Evolutionary conservation across 768 basidiomycete species (phyloP).

Genomic region (Serendipita sp.): DNA sequence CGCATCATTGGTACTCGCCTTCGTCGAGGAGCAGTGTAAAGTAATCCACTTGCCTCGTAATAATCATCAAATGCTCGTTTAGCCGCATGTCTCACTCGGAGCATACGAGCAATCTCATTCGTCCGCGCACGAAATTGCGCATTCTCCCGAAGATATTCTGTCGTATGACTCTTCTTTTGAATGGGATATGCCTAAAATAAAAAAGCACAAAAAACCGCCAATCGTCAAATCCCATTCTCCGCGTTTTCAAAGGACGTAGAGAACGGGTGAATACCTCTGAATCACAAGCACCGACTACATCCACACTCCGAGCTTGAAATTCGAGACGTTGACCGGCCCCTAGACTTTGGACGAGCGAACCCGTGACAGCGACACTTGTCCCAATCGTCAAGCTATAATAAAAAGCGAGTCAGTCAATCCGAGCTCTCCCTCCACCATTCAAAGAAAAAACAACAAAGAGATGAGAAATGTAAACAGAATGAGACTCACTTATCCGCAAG

Average conservation of each 20-base stretch:
- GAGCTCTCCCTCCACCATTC: neutral
- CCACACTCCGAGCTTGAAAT: conserved; percentile 32
- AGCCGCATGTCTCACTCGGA: conserved; percentile 32
- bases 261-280: no score
- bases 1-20: neutral
- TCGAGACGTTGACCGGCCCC: conserved; percentile 39
- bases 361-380: conserved; percentile 35
- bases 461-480: neutral
- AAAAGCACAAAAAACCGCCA: no score
- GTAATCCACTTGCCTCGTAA: conserved; percentile 60
- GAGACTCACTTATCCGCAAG: conserved; percentile 19
- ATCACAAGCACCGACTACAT: conserved; percentile 40
- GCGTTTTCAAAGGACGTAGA: no score
- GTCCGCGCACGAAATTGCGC: conserved; percentile 81
- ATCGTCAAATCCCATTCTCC: no score
- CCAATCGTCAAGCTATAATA: conserved; percentile 35
- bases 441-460: no score
- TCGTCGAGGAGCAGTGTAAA: neutral
- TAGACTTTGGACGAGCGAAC: conserved; percentile 30
- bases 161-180: conserved; percentile 70
- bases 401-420: conserved; percentile 2
- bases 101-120: conserved; percentile 49
- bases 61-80: conserved; percentile 42
- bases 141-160: conserved; percentile 71
- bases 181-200: conserved; percentile 68